Percentiles rank a stretch among this genome's conserved stretches.
Evolutionary conservation across 2,329 filamentous ascomycete species (phyloP).

Genomic region (Byssothecium circinans): DNA sequence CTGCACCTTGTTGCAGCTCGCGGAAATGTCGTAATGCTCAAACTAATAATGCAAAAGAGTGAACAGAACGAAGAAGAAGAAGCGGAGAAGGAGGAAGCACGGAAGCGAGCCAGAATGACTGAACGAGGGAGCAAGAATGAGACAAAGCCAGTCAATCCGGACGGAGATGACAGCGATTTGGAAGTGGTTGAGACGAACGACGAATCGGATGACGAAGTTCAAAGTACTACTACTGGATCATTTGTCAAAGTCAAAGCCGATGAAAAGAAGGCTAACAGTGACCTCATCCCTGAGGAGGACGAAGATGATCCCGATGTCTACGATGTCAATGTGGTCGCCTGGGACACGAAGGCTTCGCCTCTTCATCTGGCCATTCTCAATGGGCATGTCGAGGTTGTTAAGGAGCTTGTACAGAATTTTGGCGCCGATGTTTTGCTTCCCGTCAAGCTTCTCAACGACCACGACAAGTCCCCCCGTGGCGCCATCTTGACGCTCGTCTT

Average conservation of each 20-base stretch:
- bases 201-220: conserved; percentile 43
- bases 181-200: conserved; percentile 57
- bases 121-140: conserved; percentile 16
- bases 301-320: conserved; percentile 76
- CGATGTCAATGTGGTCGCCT: conserved; percentile 75
- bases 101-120: conserved; percentile 38
- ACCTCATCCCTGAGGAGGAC: conserved; percentile 57
- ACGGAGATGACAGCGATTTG: conserved; percentile 49
- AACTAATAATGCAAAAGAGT: conserved; percentile 72
- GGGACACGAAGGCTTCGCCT: conserved; percentile 74
- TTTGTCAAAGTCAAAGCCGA: conserved; percentile 70
- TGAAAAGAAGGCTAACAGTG: conserved; percentile 48
- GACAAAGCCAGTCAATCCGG: conserved; percentile 29
- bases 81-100: conserved; percentile 58
- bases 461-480: conserved; percentile 53
- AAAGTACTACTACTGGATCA: conserved; percentile 61
- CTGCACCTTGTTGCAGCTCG: conserved; percentile 78
- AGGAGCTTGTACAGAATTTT: conserved; percentile 67
- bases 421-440: conserved; percentile 77
- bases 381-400: conserved; percentile 70
- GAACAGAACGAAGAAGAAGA: conserved; percentile 71
- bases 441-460: conserved; percentile 62
- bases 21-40: conserved; percentile 70
- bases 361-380: conserved; percentile 77
- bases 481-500: conserved; percentile 72